phyloP scores from a whole-genome alignment of 78 protist species.

The Protostelium mycophagum region DNA sequence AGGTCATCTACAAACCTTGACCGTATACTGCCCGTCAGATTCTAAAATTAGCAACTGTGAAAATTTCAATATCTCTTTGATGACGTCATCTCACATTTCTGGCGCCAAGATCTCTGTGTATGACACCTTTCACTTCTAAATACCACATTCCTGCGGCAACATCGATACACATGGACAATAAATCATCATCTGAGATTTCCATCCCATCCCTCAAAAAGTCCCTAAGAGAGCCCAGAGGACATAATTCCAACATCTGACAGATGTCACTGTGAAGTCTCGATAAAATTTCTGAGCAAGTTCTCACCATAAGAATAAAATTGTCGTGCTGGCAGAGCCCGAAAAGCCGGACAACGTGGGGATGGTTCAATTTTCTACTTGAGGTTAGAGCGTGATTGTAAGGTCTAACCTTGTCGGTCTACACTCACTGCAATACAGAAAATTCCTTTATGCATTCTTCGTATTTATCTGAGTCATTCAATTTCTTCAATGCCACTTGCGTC shows the following conservation, averaged over 20 bases:
- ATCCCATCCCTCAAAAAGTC: background rate
- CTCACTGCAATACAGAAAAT: background rate
- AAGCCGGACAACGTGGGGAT: background rate
- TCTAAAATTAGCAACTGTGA: background rate
- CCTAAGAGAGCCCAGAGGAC: background rate
- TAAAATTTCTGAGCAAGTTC: background rate
- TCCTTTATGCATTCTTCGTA: background rate
- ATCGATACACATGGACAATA: background rate
- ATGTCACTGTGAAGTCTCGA: background rate
- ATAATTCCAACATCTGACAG: background rate
- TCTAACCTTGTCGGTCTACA: too few relatives aligned
- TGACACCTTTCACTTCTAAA: background rate
- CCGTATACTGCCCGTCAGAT: background rate
- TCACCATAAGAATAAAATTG: background rate
- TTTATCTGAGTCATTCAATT: background rate
- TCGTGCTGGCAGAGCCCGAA: background rate
- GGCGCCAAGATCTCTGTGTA: background rate
- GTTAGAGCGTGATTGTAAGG: background rate
- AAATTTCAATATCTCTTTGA: too few relatives aligned
- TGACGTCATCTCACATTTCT: background rate
- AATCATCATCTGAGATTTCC: background rate
- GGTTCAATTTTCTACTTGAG: background rate
- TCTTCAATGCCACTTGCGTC: background rate
- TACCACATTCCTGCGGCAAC: background rate
- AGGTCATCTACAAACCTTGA: background rate